phyloP scores from a whole-genome alignment of 805 yeast genomes.

The Priceomyces haplophilus region DNA sequence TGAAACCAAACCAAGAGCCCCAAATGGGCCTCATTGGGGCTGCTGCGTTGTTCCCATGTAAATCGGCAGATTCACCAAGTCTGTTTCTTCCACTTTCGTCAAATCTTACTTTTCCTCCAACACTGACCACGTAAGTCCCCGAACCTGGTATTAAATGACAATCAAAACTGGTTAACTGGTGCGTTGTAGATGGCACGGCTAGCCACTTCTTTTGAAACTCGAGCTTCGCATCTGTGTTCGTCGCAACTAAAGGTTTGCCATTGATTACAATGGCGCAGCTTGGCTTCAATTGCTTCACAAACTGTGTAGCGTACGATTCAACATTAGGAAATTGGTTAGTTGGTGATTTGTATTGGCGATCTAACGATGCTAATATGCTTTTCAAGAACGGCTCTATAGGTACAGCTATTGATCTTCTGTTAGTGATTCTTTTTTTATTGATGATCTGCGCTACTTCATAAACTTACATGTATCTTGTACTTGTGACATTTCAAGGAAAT shows the following conservation, averaged over 20 bases:
- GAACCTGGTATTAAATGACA: conserved; percentile 68
- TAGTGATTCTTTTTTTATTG: conserved; percentile 3
- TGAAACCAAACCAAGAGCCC: conserved; percentile 73
- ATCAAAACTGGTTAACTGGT: conserved; percentile 61
- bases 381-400: conserved; percentile 41
- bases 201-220: conserved; percentile 61
- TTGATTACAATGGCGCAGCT: conserved; percentile 54
- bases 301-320: conserved; percentile 42
- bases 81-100: conserved; percentile 73
- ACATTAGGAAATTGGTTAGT: conserved; percentile 26
- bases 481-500: neutral
- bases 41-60: conserved; percentile 25
- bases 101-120: conserved; percentile 63
- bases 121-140: conserved; percentile 48
- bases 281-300: conserved; percentile 50
- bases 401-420: conserved; percentile 22
- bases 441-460: neutral
- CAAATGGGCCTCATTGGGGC: conserved; percentile 47
- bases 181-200: conserved; percentile 56
- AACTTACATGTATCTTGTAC: conserved; percentile 4
- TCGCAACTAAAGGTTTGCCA: conserved; percentile 50
- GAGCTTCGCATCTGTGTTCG: conserved; percentile 28
- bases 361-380: conserved; percentile 31
- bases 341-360: conserved; percentile 29
- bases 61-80: conserved; percentile 61